Percentiles rank a stretch among this genome's conserved stretches.
Evolutionary conservation across 345 rosid species (phyloP).

Genomic region (Lumnitzera littorea): DNA sequence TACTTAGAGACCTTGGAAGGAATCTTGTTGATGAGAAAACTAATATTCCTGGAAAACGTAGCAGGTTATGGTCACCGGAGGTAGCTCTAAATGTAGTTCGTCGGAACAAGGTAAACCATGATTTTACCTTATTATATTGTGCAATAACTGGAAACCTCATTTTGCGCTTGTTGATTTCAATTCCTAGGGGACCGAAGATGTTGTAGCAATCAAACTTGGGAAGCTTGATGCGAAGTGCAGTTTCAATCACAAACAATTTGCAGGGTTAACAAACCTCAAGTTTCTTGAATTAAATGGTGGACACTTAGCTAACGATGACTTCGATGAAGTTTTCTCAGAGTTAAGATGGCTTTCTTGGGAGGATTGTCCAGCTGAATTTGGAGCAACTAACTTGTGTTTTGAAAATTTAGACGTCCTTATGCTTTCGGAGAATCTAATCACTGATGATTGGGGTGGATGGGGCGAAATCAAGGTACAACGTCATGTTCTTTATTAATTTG

Average conservation of each 20-base stretch:
- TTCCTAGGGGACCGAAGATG: slow-evolving; percentile 13
- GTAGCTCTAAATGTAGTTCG: slow-evolving; percentile 12
- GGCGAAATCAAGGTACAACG: background rate
- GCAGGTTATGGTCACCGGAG: slow-evolving; percentile 19
- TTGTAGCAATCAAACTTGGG: slow-evolving; percentile 15
- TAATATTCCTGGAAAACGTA: background rate
- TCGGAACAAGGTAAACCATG: slow-evolving; percentile 4
- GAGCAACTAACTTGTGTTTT: slow-evolving; percentile 3
- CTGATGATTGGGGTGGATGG: slow-evolving; percentile 3
- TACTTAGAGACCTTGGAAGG: slow-evolving; percentile 22
- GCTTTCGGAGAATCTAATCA: background rate
- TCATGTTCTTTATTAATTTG: too few species aligned
- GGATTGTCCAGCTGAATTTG: slow-evolving; percentile 1
- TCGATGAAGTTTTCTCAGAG: slow-evolving; percentile 1
- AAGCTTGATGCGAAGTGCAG: background rate
- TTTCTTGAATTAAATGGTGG: slow-evolving; percentile 6
- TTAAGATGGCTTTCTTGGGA: slow-evolving; percentile 18
- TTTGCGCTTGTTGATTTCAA: background rate
- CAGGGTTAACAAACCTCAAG: slow-evolving; percentile 13
- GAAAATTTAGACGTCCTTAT: slow-evolving; percentile 5
- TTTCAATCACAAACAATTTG: slow-evolving; percentile 10
- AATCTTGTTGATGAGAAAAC: slow-evolving; percentile 13
- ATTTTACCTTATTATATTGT: background rate
- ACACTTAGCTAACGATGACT: background rate
- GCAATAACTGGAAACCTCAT: background rate